Base-by-base conservation (phyloP, 1,284 basidiomycete genomes). In the Neotropicomus parvogracilis region DNA sequence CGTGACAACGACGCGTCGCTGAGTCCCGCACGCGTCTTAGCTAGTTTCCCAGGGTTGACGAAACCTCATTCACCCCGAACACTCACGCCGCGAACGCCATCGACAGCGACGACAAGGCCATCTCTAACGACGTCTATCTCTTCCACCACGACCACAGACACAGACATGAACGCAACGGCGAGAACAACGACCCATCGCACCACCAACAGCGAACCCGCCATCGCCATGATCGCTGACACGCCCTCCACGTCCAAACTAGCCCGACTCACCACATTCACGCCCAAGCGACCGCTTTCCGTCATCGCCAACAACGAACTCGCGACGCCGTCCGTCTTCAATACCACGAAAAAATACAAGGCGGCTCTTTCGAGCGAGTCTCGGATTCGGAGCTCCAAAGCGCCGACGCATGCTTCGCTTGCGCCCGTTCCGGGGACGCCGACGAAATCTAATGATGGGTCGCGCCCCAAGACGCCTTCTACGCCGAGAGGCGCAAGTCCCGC, bases 331-430 rank as follows among this genome's bases (percentile, higher is more conserved):
- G 50, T 79, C 14, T 72, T 82, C 27, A 59, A 68, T 44, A 77
- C 77, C 1, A 71, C 78, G 57, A 86, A 81, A 72, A 83, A 81
- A 60, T 83, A 83, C 69, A 86, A 81, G 57, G 79, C 85, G 0
- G 58, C 79, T 0, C 64, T 87, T 20, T 83, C 84, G 0, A 59
- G 73, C 10, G 85, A 87, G 60, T 77, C 80, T 8, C 73, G 78
- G 14, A 53, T 72, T 9, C 74, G 79, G 37, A 67, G 60, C 49
- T 55, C 62, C 20, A 57, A 63, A 33, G 59, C 59, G 17, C 56
- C 70, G 3, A 71, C 66, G 49, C 62, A 74, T 36, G 53, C 73
- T 2, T 62, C 69, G 12, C 64, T 79, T 5, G 56, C 75, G 0
- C 67, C 77, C 6, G 71, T 78, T 17, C 78, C 79, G 6, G 75